These are phyloP conservation scores for Rhizopus microsporus DNA, from an alignment of 371 early-diverging fungal species.

Conservation along the genomic window DNA sequence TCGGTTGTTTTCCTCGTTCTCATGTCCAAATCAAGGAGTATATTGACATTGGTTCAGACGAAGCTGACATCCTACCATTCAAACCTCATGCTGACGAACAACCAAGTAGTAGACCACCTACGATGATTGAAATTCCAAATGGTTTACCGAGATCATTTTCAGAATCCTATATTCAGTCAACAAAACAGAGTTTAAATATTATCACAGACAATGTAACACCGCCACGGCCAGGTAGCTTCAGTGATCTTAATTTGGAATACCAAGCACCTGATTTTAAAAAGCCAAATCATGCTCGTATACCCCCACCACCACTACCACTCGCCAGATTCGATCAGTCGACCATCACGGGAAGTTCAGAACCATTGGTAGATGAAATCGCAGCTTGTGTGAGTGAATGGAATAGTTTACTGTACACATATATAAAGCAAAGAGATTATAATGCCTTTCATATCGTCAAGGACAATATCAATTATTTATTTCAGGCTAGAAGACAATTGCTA, in stretches of 20 bases:
- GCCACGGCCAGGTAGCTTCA: conserved; percentile 24
- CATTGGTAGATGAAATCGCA: conserved; percentile 71
- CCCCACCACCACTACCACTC: conserved; percentile 48
- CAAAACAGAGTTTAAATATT: neutral
- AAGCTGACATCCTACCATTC: conserved; percentile 12
- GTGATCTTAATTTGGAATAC: conserved; percentile 20
- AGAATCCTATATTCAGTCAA: conserved; percentile 27
- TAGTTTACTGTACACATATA: conserved; percentile 50
- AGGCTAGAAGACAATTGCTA: conserved; percentile 69
- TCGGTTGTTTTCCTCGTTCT: conserved; percentile 65
- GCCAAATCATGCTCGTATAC: conserved; percentile 14
- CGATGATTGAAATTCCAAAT: conserved; percentile 14
- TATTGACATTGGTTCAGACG: conserved; percentile 35
- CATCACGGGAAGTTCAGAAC: conserved; percentile 58
- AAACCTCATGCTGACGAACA: neutral
- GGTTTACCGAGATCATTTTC: conserved; percentile 32
- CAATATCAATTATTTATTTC: conserved; percentile 62
- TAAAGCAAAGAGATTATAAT: conserved; percentile 57
- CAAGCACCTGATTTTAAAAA: conserved; percentile 3
- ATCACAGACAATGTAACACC: neutral
- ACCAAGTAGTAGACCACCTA: conserved; percentile 11
- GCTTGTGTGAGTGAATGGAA: conserved; percentile 72
- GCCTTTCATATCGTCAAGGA: conserved; percentile 56
- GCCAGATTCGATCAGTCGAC: conserved; percentile 60
- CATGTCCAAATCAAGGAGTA: conserved; percentile 62